Percentiles rank a stretch among this genome's conserved stretches.
phyloP scores from a whole-genome alignment of 2,329 filamentous ascomycete species.

The Trematosphaeria pertusa region DNA sequence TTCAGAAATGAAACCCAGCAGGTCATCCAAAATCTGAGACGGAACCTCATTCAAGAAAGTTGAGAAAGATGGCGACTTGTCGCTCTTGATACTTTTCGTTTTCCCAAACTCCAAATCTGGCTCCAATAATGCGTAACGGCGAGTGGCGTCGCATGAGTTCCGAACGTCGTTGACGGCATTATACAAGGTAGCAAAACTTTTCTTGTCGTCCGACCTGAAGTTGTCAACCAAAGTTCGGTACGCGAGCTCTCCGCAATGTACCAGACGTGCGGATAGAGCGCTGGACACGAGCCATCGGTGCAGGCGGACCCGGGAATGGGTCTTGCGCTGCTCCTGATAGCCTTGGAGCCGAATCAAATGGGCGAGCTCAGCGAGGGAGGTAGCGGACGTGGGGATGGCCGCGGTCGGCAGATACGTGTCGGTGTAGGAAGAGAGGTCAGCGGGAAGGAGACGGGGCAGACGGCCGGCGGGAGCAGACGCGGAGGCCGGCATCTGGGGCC shows the following conservation, averaged over 20 bases:
- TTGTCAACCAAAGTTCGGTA: constrained; percentile 78
- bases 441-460: constrained; percentile 64
- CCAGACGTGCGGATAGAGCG: constrained; percentile 75
- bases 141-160: constrained; percentile 75
- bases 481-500: constrained; percentile 49
- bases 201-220: constrained; percentile 81
- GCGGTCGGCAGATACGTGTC: constrained; percentile 65
- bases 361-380: constrained; percentile 77
- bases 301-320: constrained; percentile 74
- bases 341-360: constrained; percentile 79
- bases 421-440: constrained; percentile 71
- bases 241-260: constrained; percentile 75
- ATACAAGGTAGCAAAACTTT: constrained; percentile 75
- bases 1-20: constrained; percentile 80
- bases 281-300: constrained; percentile 78
- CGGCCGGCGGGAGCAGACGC: constrained; percentile 55
- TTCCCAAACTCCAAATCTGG: constrained; percentile 70
- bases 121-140: constrained; percentile 73
- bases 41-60: constrained; percentile 73
- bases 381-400: constrained; percentile 65
- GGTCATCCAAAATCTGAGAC: constrained; percentile 73
- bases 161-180: constrained; percentile 81
- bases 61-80: constrained; percentile 53
- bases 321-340: constrained; percentile 82
- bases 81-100: constrained; percentile 47